Evolutionary conservation across 148 eudicot genomes (phyloP), one percentile per base, ranked within the genome.

Genomic region (Rhododendron molle): DNA sequence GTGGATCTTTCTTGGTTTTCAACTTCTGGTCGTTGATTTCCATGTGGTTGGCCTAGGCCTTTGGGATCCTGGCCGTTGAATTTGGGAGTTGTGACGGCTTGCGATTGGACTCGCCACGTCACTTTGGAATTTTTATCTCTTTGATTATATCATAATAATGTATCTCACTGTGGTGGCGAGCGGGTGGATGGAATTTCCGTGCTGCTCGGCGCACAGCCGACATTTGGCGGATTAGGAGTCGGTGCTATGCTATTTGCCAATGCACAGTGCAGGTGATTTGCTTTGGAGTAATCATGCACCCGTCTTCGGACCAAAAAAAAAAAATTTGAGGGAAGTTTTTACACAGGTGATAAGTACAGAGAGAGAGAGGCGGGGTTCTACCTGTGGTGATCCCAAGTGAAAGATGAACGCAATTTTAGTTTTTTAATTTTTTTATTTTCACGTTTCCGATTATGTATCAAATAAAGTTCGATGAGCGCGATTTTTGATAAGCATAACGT

Each of bases 51-150:
- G 44, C 44, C 43, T 11, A 18, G 15, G 23, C n/a, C 44, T 21
- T 44, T 6, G 1, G 49, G 26, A 44, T 78, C 30, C 52, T 4
- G 47, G 30, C 82, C 76, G 38, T 79, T 30, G 60, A 15, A 28
- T 50, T 50, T 28, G 7, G 10, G 21, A 6, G 28, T n/a, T 47
- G 62, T 79, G 82, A 79, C 82, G 58, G 60, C 58, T 26, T 47
- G 10, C 23, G 82, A 71, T 28, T 11, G 28, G 60, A 46, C 82
- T 79, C 7, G 82, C 82, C 82, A 79, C 82, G 58, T 79, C 56
- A 79, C 82, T 14, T 46, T 14, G 38, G 7, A n/a, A n/a, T 23
- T 46, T 28, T 78, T 78, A 44, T 87, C 40, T 38, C 16, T 1
- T 36, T 16, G 21, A 16, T n/a, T n/a, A n/a, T n/a, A n/a, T n/a